phyloP scores from a whole-genome alignment of 805 yeast species.

The Yamadazyma kitorensis region DNA sequence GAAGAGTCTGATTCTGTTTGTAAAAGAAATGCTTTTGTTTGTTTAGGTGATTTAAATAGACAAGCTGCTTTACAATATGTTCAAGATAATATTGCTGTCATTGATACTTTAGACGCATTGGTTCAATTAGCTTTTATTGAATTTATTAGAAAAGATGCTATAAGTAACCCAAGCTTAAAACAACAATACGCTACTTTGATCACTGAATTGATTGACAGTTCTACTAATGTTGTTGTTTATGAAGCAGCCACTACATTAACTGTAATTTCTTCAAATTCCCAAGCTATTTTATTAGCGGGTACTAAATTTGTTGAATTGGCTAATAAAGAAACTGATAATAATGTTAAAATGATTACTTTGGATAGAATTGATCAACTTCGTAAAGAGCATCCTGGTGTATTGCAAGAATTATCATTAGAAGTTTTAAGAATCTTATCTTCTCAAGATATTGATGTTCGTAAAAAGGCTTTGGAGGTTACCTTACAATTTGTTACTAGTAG shows the following conservation, averaged over 20 bases:
- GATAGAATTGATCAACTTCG: constrained; percentile 81
- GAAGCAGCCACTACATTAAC: constrained; percentile 88
- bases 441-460: constrained; percentile 88
- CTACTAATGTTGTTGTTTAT: constrained; percentile 67
- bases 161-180: constrained; percentile 59
- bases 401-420: constrained; percentile 82
- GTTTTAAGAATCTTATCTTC: constrained; percentile 81
- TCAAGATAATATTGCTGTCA: constrained; percentile 60
- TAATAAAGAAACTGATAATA: constrained; percentile 89
- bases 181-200: constrained; percentile 70
- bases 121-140: constrained; percentile 88
- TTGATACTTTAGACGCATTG: constrained; percentile 72
- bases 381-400: constrained; percentile 70
- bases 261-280: constrained; percentile 58
- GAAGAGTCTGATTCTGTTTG: constrained; percentile 92
- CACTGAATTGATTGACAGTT: constrained; percentile 67
- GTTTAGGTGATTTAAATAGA: constrained; percentile 77
- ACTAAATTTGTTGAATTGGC: constrained; percentile 84
- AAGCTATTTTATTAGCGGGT: constrained; percentile 75
- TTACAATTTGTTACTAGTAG: constrained; percentile 76
- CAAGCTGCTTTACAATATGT: constrained; percentile 81
- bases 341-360: constrained; percentile 87
- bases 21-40: constrained; percentile 91
- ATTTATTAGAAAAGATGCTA: constrained; percentile 82
- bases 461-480: constrained; percentile 83